Evolutionary conservation across 306 rosid species (phyloP).

Genomic region (Trichosanthes truncata): DNA sequence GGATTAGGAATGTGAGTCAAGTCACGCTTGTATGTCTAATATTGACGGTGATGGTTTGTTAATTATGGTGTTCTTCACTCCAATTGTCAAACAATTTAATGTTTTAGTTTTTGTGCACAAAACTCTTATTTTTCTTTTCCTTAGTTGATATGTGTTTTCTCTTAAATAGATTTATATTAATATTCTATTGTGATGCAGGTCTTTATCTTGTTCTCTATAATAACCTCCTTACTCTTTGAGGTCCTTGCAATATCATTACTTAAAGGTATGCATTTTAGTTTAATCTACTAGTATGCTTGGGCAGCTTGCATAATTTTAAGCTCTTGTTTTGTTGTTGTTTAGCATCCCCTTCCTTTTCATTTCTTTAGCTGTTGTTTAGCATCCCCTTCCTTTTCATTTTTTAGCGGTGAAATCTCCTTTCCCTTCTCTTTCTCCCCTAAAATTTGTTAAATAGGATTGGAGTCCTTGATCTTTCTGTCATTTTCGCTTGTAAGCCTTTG

Average conservation of each 20-base stretch:
- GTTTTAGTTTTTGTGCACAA: not conserved
- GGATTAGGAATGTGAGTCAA: not conserved
- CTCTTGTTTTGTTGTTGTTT: not conserved
- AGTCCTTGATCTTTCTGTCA: not conserved
- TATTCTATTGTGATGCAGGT: conserved; percentile 47
- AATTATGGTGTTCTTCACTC: not conserved
- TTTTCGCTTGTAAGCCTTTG: not conserved
- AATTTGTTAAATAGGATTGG: not conserved
- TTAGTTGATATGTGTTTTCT: not conserved
- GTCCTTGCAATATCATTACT: conserved; percentile 50
- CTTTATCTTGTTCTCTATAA: conserved; percentile 60
- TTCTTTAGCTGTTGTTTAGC: not conserved
- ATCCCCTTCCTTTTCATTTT: not conserved
- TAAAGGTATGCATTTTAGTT: conserved; percentile 47
- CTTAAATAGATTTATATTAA: not conserved
- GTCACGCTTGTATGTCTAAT: not conserved
- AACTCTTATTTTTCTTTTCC: not conserved
- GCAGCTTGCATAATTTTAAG: not conserved
- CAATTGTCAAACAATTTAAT: not conserved
- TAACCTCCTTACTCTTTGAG: conserved; percentile 55
- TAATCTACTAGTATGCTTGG: conserved; percentile 10
- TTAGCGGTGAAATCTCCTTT: not conserved
- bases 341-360: not conserved
- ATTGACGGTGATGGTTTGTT: not conserved
- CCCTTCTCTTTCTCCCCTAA: not conserved